Evolutionary conservation across 2,329 filamentous ascomycete genomes (phyloP), one percentile per base, ranked within the genome.

Genomic region (Chrysoporthe cubensis): DNA sequence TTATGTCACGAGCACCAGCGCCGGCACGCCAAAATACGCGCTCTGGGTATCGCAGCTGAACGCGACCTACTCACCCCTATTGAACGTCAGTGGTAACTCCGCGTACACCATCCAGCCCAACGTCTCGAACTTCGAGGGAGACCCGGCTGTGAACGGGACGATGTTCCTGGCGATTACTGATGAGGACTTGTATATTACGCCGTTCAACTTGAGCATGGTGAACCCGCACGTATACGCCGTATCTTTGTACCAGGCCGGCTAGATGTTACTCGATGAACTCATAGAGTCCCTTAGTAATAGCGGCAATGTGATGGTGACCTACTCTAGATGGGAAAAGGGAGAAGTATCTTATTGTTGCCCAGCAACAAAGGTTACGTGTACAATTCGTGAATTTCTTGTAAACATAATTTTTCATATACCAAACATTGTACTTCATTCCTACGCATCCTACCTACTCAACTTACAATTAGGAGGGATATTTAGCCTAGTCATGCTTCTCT

Each of bases 151-250:
- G 62, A 96, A 96, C 72, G 90, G 87, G 0, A 96, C 93, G 4
- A 91, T 94, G 79, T 96, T 95, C 75, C 80, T 96, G 59, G 90
- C 88, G 0, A 75, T 97, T 13, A 95, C 92, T 0, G 92, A 95
- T 73, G 75, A 77, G 0, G 85, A 94, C 71, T 72, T 89, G 0
- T 88, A 82, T 69, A 83, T 94, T 2, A 94, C 92, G 8, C 90
- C 92, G 0, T 95, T 92, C 78, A 96, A 96, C 75, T 68, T 95
- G 68, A 86, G 82, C 34, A 83, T 87, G 83, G 82, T 95, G 26
- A 95, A 96, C 71, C 88, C 91, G 0, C 91, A 94, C 73, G 89
- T 96, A 46, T 87, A 88, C 66, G 92, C 92, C 32, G 82, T 94
- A 65, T 90, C 87, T 64, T 75, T 96, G 48, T 96, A 94, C 77